Percentiles rank a stretch among this genome's conserved stretches.
phyloP scores from a whole-genome alignment of 805 yeast genomes.

The Wickerhamomyces subpelliculosus region DNA sequence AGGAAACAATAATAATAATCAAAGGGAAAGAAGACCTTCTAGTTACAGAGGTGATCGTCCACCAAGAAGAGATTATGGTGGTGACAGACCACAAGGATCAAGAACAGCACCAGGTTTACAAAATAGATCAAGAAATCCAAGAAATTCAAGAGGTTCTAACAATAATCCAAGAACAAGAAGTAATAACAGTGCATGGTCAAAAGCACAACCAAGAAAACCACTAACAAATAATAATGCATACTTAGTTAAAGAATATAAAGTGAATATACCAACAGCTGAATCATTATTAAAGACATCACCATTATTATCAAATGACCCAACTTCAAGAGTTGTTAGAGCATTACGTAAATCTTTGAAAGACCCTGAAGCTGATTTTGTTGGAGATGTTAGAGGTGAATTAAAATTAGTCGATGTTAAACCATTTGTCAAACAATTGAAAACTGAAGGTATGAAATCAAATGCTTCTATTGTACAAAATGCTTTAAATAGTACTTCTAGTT shows the following conservation, averaged over 20 bases:
- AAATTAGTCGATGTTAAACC: not conserved
- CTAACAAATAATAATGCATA: too few species aligned
- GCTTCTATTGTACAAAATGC: slow-evolving; percentile 20
- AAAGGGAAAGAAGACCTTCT: too few species aligned
- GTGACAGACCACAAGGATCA: not conserved
- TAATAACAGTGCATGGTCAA: too few species aligned
- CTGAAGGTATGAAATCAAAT: slow-evolving; percentile 15
- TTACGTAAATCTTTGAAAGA: slow-evolving; percentile 2
- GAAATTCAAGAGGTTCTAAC: not conserved
- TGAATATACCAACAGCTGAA: not conserved
- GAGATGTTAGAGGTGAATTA: slow-evolving; percentile 14
- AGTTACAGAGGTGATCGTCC: too few species aligned
- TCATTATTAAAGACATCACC: not conserved
- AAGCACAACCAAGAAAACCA: too few species aligned
- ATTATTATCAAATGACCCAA: not conserved
- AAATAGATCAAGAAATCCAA: not conserved
- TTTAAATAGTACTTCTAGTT: slow-evolving; percentile 18
- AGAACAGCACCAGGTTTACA: not conserved
- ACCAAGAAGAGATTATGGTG: not conserved
- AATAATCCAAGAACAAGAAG: too few species aligned
- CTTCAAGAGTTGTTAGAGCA: slow-evolving; percentile 14
- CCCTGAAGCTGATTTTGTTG: slow-evolving; percentile 10
- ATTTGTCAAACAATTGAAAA: slow-evolving; percentile 6
- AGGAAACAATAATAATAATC: too few species aligned
- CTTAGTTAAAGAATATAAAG: not conserved